These are phyloP conservation scores for Fomitopsis pinicola DNA, from an alignment of 1,284 basidiomycete genomes.

Conservation along the genomic window DNA sequence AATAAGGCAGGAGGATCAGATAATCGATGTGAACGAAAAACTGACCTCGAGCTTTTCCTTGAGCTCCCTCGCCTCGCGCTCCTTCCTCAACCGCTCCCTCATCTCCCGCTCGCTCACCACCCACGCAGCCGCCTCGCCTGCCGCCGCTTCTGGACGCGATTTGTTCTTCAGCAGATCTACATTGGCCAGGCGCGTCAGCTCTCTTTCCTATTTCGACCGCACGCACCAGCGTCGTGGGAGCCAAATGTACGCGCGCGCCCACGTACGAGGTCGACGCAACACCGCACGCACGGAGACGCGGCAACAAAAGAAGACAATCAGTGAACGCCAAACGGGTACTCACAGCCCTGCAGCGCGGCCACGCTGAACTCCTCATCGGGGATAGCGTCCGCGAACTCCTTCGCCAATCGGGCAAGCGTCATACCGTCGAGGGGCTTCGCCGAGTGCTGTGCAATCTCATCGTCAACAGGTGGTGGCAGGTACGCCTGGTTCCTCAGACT, in stretches of 20 bases:
- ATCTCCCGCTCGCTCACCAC: constrained; percentile 68
- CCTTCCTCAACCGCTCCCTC: constrained; percentile 62
- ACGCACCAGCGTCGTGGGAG: constrained; percentile 17
- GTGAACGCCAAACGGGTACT: constrained; percentile 33
- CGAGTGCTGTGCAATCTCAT: constrained; percentile 55
- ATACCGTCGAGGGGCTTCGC: constrained; percentile 59
- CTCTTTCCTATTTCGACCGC: constrained; percentile 10
- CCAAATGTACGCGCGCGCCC: constrained; percentile 2
- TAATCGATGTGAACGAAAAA: constrained; percentile 21
- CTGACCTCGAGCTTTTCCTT: constrained; percentile 61
- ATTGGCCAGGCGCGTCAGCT: constrained; percentile 18
- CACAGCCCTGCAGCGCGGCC: constrained; percentile 82
- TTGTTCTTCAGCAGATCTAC: constrained; percentile 78
- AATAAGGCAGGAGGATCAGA: constrained; percentile 12
- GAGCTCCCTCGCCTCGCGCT: constrained; percentile 63
- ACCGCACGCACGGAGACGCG: neutral
- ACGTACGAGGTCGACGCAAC: constrained; percentile 2
- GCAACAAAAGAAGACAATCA: constrained; percentile 7
- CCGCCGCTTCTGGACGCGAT: constrained; percentile 68
- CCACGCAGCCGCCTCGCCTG: constrained; percentile 61
- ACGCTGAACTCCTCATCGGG: constrained; percentile 81
- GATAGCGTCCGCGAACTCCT: constrained; percentile 69
- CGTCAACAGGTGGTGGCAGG: constrained; percentile 59
- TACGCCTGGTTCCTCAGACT: constrained; percentile 57
- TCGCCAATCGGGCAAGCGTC: constrained; percentile 61